Evolutionary conservation across 2,329 filamentous ascomycete genomes (phyloP), one percentile per base, ranked within the genome.

Genomic region (Pseudocercospora cruenta): DNA sequence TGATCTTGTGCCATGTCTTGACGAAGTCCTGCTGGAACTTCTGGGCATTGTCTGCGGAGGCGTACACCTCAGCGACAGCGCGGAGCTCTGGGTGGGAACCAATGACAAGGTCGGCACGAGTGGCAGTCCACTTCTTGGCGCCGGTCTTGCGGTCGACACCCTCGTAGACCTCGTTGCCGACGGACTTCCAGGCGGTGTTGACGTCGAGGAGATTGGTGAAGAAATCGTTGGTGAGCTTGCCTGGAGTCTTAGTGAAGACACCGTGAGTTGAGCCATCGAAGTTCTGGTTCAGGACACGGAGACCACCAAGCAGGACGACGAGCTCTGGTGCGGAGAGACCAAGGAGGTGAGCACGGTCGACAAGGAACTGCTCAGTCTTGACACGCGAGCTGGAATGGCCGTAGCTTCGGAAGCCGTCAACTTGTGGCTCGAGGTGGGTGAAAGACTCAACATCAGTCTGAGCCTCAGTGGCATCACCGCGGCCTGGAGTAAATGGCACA

Each of bases 391-490:
- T 88, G 1, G 86, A 86, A 70, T 85, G 82, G 74, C 90, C 90
- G 76, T 91, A 93, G 85, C 91, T 93, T 76, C 91, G 90, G 90
- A 94, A 93, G 5, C 89, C 90, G 69, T 94, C 91, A n/a, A 85
- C 85, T 31, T 82, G 71, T 1, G 91, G 90, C 82, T 92, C 86
- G 28, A 94, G 85, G 80, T 90, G 83, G 65, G 76, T 77, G 75
- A 91, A 88, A 1, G 88, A 88, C 70, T 85, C 75, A 21, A 84
- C 80, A 63, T 94, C 91, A 6, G 91, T 93, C 80, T 92, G 84
- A 75, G 91, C 89, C 77, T 90, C 85, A 0, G 87, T 83, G 26
- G 91, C 90, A 71, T 94, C 91, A 39, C 81, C 87, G 63, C 91
- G 91, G 68, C 91, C 91, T 2, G 91, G 88, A 0, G 85, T 86